phyloP scores from a whole-genome alignment of 805 yeast species.

The Cyberlindnera maritima region DNA sequence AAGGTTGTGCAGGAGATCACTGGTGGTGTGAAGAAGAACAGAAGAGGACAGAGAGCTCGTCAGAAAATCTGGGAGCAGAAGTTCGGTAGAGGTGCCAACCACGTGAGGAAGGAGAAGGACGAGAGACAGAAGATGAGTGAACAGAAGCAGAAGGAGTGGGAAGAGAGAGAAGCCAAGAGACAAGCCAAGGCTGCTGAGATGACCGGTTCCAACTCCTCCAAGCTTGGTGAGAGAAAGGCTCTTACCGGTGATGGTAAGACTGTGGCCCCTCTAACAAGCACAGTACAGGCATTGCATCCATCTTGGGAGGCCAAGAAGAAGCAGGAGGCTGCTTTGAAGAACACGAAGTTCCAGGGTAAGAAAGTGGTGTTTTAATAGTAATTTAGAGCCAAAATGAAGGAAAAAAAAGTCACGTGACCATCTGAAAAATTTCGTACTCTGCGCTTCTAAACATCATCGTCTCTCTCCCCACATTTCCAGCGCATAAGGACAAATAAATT shows the following conservation, averaged over 20 bases:
- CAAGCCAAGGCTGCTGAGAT: slow-evolving; percentile 40
- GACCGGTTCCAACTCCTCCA: slow-evolving; percentile 38
- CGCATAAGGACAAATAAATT: not conserved
- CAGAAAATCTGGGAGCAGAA: slow-evolving; percentile 95
- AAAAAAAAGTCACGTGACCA: slow-evolving; percentile 1
- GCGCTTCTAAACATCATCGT: not conserved
- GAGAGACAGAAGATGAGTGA: slow-evolving; percentile 54
- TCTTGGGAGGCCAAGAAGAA: slow-evolving; percentile 93
- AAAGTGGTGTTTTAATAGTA: slow-evolving; percentile 67
- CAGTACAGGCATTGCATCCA: slow-evolving; percentile 62
- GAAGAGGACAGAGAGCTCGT: slow-evolving; percentile 97
- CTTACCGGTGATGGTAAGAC: slow-evolving; percentile 10
- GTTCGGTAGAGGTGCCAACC: slow-evolving; percentile 81
- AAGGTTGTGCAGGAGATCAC: slow-evolving; percentile 51
- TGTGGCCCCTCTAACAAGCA: slow-evolving; percentile 12
- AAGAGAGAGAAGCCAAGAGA: slow-evolving; percentile 69
- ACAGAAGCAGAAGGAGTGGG: slow-evolving; percentile 60
- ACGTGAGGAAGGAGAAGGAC: slow-evolving; percentile 64
- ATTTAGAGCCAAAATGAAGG: too few species aligned
- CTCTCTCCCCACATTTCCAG: not conserved
- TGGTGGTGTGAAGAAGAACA: slow-evolving; percentile 63
- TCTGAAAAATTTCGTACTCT: not conserved
- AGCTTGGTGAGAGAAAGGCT: slow-evolving; percentile 35
- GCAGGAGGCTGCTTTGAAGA: slow-evolving; percentile 63
- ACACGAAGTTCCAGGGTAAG: slow-evolving; percentile 76